Base-by-base conservation (phyloP, 192 early-diverging fungal genomes). In the Linnemannia hyalina region DNA sequence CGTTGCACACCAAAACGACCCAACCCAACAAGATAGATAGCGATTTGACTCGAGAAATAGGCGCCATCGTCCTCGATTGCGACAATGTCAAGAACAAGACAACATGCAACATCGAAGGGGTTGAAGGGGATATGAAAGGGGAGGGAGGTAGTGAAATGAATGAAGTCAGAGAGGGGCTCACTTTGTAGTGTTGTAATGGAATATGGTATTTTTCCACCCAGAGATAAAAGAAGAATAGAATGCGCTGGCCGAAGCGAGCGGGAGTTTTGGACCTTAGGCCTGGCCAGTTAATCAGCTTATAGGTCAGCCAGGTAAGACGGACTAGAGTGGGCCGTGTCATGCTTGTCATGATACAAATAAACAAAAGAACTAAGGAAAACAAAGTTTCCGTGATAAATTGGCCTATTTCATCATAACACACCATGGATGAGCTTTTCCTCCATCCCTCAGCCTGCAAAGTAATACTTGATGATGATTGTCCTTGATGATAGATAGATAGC, bases 231-330 rank as follows among this genome's bases (percentile, higher is more conserved):
- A n/a, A n/a, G n/a, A 38, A 38, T 38, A 4, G 20, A 49, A 20
- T 5, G 47, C 3, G 26, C 26, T 63, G 26, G 13, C 29, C 60
- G 60, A 63, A 63, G 60, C 60, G 60, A 63, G 60, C 26, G 26
- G 60, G 60, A 63, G 60, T 63, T 63, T 63, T 63, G 60, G 29
- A 63, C 55, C 55, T 57, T 57, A n/a, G 55, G 10, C 60, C 26
- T 13, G 3, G n/a, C n/a, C 54, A 55, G 38, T 38, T 4, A 1
- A 38, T 38, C 38, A 38, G 38, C 38, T 4, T 38, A 4, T 4
- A 38, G 4, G 38, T 38, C 38, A 1, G 38, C 55, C 55, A 57
- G 55, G 55, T 57, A 57, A 63, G 29, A 29, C 11, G 26, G 23
- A 63, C 60, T 63, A 32, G 60, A 29, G 47, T 29, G 60, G 26